Evolutionary conservation across 441 rosid species (phyloP), one percentile per base, ranked within the genome.

Genomic region (Euphorbia celastroides): DNA sequence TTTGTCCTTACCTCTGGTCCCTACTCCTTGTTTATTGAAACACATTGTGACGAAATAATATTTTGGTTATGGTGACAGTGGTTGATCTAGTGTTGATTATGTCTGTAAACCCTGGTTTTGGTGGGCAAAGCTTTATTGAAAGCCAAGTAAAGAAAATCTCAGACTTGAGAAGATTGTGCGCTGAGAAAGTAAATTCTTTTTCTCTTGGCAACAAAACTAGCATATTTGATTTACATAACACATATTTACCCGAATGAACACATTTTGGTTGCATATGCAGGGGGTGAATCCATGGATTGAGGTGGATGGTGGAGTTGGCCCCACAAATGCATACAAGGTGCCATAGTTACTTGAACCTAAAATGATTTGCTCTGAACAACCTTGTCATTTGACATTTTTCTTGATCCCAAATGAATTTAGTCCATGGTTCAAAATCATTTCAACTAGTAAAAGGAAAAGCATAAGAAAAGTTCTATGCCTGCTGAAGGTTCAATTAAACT

Each of bases 21-120:
- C 16, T 25, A 1, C 31, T 48, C 6, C 26, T n/a, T 10, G 26
- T 28, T 51, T 26, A 60, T 27, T 27, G 22, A 63, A 57, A 27
- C 64, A 20, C 46, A 34, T 28, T 46, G 17, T 63, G 59, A 57
- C 44, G 28, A 52, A 27, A 23, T 42, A 20, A 2, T n/a, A 16
- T 55, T 27, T 65, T 34, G 23, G 63, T 26, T 56, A 7, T 79
- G 41, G 73, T 69, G 56, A 71, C 85, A 94, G 99, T 69, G 82
- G 96, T 94, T 62, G 98, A 94, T 84, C 85, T 94, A 60, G 93
- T 92, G 74, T 77, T 94, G 85, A 94, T 94, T 74, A 94, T 94
- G 99, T 94, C 99, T 30, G 99, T 94, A 65, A 94, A 94, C 77
- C 99, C 99, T 26, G 98, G 99, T 57, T 94, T 92, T 75, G 99